A percentile compares a stretch with the other conserved stretches of the same genome.
These are phyloP conservation scores for Verbena officinalis DNA, from an alignment of 257 asterid species.

Conservation along the genomic window DNA sequence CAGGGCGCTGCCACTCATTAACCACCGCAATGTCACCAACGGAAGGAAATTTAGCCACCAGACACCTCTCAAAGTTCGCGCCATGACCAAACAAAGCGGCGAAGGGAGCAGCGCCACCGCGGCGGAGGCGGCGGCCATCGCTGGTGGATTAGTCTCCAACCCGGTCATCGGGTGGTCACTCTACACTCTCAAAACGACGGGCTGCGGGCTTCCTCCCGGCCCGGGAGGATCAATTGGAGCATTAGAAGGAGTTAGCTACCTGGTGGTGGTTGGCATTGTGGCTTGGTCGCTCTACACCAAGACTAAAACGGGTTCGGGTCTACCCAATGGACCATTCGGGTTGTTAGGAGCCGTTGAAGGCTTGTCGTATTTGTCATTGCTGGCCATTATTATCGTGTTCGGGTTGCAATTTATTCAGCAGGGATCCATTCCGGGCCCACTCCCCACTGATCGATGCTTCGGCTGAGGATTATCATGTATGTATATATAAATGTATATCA, in stretches of 20 bases:
- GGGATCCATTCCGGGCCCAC: constrained; percentile 90
- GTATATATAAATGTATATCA: too few species aligned
- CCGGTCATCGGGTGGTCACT: constrained; percentile 95
- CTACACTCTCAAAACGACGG: constrained; percentile 81
- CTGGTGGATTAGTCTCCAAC: constrained; percentile 60
- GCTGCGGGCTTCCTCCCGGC: constrained; percentile 96
- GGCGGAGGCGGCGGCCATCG: constrained; percentile 48
- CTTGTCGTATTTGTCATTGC: constrained; percentile 65
- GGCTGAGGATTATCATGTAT: constrained; percentile 48
- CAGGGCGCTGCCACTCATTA: neutral
- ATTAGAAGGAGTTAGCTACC: constrained; percentile 89
- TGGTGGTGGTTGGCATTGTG: constrained; percentile 70
- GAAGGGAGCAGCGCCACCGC: constrained; percentile 41
- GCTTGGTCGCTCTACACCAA: constrained; percentile 89
- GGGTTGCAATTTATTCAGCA: constrained; percentile 68
- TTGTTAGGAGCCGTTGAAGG: constrained; percentile 94
- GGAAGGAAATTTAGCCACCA: constrained; percentile 28
- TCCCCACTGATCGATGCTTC: constrained; percentile 74
- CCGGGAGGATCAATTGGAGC: constrained; percentile 91
- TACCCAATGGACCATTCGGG: constrained; percentile 87
- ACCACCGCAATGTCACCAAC: constrained; percentile 20
- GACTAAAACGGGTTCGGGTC: constrained; percentile 80
- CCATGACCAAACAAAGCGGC: constrained; percentile 62
- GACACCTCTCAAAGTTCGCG: constrained; percentile 26
- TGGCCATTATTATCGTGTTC: constrained; percentile 67